A percentile compares a stretch with the other conserved stretches of the same genome.
phyloP scores from a whole-genome alignment of 495 filamentous ascomycete genomes.

The Neurospora sp. region DNA sequence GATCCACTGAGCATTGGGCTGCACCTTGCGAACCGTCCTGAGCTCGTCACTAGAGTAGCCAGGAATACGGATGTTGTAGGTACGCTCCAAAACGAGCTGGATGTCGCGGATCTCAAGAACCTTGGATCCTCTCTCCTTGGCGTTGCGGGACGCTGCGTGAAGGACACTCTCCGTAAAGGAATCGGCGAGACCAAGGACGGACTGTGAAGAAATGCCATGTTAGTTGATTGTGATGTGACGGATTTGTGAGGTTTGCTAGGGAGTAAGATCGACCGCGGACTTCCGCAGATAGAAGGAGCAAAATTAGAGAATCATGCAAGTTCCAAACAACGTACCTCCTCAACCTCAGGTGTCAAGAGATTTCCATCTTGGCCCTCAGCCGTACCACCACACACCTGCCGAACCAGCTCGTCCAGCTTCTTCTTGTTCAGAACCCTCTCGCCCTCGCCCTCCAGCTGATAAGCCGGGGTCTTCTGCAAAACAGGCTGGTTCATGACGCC shows the following conservation, averaged over 20 bases:
- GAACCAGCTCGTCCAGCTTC: constrained; percentile 89
- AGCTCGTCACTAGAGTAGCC: constrained; percentile 91
- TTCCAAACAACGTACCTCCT: constrained; percentile 59
- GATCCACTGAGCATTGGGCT: constrained; percentile 78
- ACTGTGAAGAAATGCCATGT: constrained; percentile 23
- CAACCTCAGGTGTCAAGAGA: constrained; percentile 75
- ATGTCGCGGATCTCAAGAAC: constrained; percentile 87
- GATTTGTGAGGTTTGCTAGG: background rate
- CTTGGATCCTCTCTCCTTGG: constrained; percentile 83
- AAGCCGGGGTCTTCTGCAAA: constrained; percentile 67
- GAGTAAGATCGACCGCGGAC: background rate
- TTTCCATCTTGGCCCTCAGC: constrained; percentile 59
- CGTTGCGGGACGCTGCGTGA: constrained; percentile 74
- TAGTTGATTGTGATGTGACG: background rate
- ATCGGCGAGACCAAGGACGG: constrained; percentile 80
- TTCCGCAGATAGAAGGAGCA: background rate
- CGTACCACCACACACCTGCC: constrained; percentile 78
- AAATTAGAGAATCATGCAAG: constrained; percentile 6
- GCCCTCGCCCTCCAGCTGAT: constrained; percentile 78
- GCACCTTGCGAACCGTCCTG: constrained; percentile 83
- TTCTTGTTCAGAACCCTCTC: constrained; percentile 88
- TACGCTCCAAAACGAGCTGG: constrained; percentile 89
- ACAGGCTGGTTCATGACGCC: constrained; percentile 82
- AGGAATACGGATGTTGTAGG: constrained; percentile 96
- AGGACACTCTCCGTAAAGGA: constrained; percentile 90